These are phyloP conservation scores for Suillus hirtellus DNA, from an alignment of 768 basidiomycete genomes.

Conservation along the genomic window DNA sequence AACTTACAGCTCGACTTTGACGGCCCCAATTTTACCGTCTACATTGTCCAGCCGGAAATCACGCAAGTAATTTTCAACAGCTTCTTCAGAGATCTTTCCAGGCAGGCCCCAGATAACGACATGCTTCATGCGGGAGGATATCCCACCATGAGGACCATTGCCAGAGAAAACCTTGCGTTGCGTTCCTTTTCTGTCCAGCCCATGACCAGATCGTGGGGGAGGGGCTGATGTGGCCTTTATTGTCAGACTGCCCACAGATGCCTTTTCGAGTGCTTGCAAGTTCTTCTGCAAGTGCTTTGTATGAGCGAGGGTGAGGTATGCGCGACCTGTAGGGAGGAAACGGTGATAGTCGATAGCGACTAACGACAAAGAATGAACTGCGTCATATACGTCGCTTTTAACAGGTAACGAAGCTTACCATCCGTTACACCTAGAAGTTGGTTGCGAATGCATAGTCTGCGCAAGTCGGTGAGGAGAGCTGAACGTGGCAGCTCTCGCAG, in stretches of 20 bases:
- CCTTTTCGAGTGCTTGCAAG: slow-evolving; percentile 41
- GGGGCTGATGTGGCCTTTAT: slow-evolving; percentile 37
- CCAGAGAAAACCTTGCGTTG: background rate
- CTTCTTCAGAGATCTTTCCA: slow-evolving; percentile 38
- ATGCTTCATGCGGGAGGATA: slow-evolving; percentile 47
- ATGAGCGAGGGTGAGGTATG: slow-evolving; percentile 54
- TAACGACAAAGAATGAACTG: slow-evolving; percentile 24
- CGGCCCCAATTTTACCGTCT: slow-evolving; percentile 44
- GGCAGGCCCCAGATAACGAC: slow-evolving; percentile 68
- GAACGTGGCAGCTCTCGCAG: slow-evolving; percentile 52
- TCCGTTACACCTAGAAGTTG: slow-evolving; percentile 48
- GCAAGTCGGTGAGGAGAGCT: slow-evolving; percentile 56
- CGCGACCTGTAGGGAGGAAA: slow-evolving; percentile 60
- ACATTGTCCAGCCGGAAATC: slow-evolving; percentile 44
- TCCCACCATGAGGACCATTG: slow-evolving; percentile 53
- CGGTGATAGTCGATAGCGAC: slow-evolving; percentile 61
- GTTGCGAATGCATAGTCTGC: slow-evolving; percentile 41
- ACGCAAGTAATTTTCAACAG: slow-evolving; percentile 43
- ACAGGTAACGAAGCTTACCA: slow-evolving; percentile 20
- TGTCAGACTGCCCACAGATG: slow-evolving; percentile 47
- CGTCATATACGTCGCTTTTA: background rate
- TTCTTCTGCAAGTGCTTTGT: slow-evolving; percentile 45
- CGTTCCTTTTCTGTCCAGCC: slow-evolving; percentile 30
- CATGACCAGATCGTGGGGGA: slow-evolving; percentile 27
- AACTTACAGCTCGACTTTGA: slow-evolving; percentile 48